These are phyloP conservation scores for Phaeomoniella chlamydospora DNA, from an alignment of 2,329 filamentous ascomycete genomes.

Conservation along the genomic window DNA sequence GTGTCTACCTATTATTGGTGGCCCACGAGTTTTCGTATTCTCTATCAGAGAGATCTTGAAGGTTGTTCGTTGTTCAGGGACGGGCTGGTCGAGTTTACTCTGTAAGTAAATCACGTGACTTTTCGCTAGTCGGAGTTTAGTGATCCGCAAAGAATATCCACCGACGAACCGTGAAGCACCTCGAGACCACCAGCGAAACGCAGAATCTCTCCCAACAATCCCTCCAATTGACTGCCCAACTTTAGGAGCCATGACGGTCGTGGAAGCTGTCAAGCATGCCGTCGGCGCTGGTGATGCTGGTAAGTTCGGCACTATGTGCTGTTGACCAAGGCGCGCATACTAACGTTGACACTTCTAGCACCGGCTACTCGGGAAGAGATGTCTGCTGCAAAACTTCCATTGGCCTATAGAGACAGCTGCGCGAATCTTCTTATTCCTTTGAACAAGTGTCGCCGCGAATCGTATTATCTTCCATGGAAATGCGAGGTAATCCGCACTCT, in stretches of 20 bases:
- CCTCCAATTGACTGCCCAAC: too few relatives aligned
- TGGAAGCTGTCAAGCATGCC: slow-evolving; percentile 32
- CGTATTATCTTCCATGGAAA: slow-evolving; percentile 95
- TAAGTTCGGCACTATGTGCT: slow-evolving; percentile 14
- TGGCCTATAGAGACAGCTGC: slow-evolving; percentile 91
- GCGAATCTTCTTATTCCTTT: slow-evolving; percentile 88
- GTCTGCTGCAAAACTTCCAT: slow-evolving; percentile 74
- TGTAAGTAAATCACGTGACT: too few relatives aligned
- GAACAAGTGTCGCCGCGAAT: slow-evolving; percentile 83
- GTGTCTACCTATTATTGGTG: too few relatives aligned
- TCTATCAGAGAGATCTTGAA: too few relatives aligned
- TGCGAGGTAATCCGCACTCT: slow-evolving; percentile 63
- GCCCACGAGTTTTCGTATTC: too few relatives aligned
- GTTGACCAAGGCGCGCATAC: not conserved
- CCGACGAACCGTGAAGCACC: too few relatives aligned
- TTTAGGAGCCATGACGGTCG: slow-evolving; percentile 36
- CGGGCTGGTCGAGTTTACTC: too few relatives aligned
- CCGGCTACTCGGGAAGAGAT: slow-evolving; percentile 76
- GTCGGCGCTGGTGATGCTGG: slow-evolving; percentile 27
- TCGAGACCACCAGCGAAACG: too few relatives aligned
- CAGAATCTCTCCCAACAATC: too few relatives aligned
- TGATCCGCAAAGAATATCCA: too few relatives aligned
- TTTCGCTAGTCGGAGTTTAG: too few relatives aligned
- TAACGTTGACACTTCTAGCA: slow-evolving; percentile 13
- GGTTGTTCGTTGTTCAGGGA: too few relatives aligned